Base-by-base conservation (phyloP, 2,329 filamentous ascomycete species). In the Colletotrichum noveboracense region DNA sequence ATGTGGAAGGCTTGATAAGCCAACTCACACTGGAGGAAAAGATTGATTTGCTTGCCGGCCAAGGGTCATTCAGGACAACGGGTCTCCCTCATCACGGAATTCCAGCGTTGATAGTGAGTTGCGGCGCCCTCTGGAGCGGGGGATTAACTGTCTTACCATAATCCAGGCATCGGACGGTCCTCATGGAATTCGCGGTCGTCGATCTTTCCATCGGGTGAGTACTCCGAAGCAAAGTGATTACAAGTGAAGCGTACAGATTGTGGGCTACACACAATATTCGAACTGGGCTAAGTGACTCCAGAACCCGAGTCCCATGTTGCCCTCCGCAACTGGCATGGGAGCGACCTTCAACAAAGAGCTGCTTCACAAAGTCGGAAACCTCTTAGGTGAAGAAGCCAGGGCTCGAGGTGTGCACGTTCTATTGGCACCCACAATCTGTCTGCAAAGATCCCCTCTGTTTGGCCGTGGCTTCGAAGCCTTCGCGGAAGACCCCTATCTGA, bases 351-450 rank as follows among this genome's bases (percentile, higher is more conserved):
- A 94, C 78, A 78, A 85, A 4, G 88, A 91, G 6, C 83, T 93
- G 21, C 87, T 93, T 36, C 83, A 89, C 62, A 83, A 89, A 66
- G 87, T 92, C 24, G 92, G 92, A 14, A 83, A 86, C 16, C 84
- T 91, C 21, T 88, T 94, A 72, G 92, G 89, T n/a, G 87, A 90
- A 28, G 93, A 86, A 60, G 79, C 82, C 1, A 78, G 80, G 16
- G 80, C 79, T 67, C 96, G 96, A 84, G 93, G 93, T 66, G 89
- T 93, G 10, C 93, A 95, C 79, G 89, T 94, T 18, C 91, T 94
- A 78, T 87, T 96, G 12, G 94, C 93, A 3, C 94, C 94, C 1
- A 90, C 88, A 0, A 86, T 89, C 48, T 89, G 85, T 78, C 88
- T 88, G 48, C 87, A 88, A 55, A 84, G 87, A 7, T 86, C 85